phyloP scores from a whole-genome alignment of 768 basidiomycete species.

The Aureoboletus auriporus region DNA sequence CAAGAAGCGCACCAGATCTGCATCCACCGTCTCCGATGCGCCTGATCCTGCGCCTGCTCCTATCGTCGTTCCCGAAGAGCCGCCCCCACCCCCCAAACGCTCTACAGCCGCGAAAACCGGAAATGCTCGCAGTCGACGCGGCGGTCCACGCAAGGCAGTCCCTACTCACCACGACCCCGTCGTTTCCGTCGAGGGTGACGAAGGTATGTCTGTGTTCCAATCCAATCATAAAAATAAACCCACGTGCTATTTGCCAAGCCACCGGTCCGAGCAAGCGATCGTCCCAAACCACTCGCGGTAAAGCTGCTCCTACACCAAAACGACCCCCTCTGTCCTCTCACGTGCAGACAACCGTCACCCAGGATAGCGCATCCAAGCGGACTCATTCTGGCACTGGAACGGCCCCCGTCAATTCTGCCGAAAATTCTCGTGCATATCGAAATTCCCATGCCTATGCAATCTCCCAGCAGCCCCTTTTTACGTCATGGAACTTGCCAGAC shows the following conservation, averaged over 20 bases:
- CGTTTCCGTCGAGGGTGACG: conserved; percentile 50
- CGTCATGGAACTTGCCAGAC: conserved; percentile 90
- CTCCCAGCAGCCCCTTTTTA: conserved; percentile 73
- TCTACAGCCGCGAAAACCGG: conserved; percentile 22
- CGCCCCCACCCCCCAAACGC: conserved; percentile 35
- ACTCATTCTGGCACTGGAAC: conserved; percentile 38
- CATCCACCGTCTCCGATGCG: conserved; percentile 65
- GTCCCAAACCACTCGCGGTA: conserved; percentile 39
- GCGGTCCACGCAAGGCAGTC: conserved; percentile 27
- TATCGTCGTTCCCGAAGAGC: conserved; percentile 37
- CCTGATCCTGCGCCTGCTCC: conserved; percentile 32
- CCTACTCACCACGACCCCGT: conserved; percentile 20
- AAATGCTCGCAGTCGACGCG: conserved; percentile 28
- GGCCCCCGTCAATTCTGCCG: conserved; percentile 37
- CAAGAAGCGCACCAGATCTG: conserved; percentile 75
- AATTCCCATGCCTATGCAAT: conserved; percentile 78
- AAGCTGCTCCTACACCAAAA: conserved; percentile 27
- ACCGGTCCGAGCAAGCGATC: conserved; percentile 32
- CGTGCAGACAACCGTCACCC: conserved; percentile 29
- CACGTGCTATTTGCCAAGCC: conserved; percentile 38
- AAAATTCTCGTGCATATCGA: conserved; percentile 64
- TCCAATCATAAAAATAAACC: conserved; percentile 15
- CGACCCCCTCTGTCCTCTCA: conserved; percentile 28
- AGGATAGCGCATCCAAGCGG: conserved; percentile 49
- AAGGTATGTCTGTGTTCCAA: conserved; percentile 44